Base-by-base conservation (phyloP, 139 green algal genomes). In the Micractinium conductrix region DNA sequence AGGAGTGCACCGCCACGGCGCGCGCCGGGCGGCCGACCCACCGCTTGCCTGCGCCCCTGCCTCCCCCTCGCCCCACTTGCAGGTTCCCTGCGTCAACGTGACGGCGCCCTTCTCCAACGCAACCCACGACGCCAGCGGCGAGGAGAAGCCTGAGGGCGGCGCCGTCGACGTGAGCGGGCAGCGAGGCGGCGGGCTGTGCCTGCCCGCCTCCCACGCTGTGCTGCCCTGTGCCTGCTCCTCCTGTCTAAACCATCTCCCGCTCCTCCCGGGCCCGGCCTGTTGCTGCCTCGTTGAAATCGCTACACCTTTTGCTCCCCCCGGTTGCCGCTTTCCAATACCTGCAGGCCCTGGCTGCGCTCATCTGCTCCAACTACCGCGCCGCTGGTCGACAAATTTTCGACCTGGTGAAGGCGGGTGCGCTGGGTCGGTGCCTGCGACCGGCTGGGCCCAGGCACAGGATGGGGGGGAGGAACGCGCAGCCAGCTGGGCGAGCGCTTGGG, bases 291-390 rank as follows among this genome's bases (percentile, higher is more conserved):
- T 62, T 62, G 53, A 22, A n/a, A n/a, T n/a, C n/a, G n/a, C n/a
- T n/a, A n/a, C n/a, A n/a, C n/a, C n/a, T n/a, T n/a, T n/a, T n/a
- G n/a, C n/a, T n/a, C n/a, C n/a, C n/a, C n/a, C n/a, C n/a, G n/a
- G n/a, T n/a, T n/a, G n/a, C n/a, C n/a, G n/a, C n/a, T n/a, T 63
- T 9, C n/a, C 63, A 7, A 1, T 10, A 7, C 45, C 17, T 80
- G 45, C 45, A 80, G 74, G 37, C 40, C 28, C 58, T 82, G 38
- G 55, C 55, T 28, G 7, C 40, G 38, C 76, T 60, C 26, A 82
- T 82, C 55, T 82, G 76, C 58, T 42, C 55, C 40, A 30, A 82
- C 76, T 82, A n/a, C 55, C 40, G 43, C 38, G 40, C 55, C 0
- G 55, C 55, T 22, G 76, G 76, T 14, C 6, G 3, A 58, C 58